These are phyloP conservation scores for Ziziphus jujuba DNA, from an alignment of 306 rosid genomes.

Conservation along the genomic window DNA sequence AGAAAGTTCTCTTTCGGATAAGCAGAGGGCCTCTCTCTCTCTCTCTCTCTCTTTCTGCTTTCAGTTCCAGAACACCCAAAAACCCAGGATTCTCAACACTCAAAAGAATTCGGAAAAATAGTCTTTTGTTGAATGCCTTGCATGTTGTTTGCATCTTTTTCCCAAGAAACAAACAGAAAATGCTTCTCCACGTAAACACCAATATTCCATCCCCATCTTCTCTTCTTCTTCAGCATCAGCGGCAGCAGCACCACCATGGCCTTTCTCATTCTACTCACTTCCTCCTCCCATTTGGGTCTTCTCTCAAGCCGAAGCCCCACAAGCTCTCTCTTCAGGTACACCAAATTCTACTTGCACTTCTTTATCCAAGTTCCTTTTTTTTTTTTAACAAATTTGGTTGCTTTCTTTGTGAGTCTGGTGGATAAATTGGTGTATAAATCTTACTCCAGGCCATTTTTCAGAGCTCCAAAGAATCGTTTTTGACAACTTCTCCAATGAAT, in stretches of 20 bases:
- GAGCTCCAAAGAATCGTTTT: conserved; percentile 11
- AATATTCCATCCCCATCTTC: neutral
- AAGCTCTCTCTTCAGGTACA: conserved; percentile 23
- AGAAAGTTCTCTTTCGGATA: no score
- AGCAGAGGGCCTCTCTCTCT: no score
- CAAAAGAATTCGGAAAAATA: no score
- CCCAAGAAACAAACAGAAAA: neutral
- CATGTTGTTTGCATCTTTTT: neutral
- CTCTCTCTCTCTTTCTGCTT: no score
- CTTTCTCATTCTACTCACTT: conserved; percentile 5
- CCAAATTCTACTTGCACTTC: neutral
- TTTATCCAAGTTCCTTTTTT: no score
- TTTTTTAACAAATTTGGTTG: neutral
- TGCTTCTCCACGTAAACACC: conserved; percentile 8
- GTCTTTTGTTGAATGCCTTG: neutral
- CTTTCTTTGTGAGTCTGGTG: no score
- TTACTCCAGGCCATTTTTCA: conserved; percentile 13
- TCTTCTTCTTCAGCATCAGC: neutral
- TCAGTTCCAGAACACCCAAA: no score
- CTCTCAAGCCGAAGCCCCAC: conserved; percentile 19
- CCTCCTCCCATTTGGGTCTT: conserved; percentile 8
- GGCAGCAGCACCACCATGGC: neutral
- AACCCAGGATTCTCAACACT: no score
- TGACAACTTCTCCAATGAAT: conserved; percentile 1
- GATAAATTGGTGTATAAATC: neutral